Evolutionary conservation across 306 rosid species (phyloP).

Genomic region (Cajanus cajan): DNA sequence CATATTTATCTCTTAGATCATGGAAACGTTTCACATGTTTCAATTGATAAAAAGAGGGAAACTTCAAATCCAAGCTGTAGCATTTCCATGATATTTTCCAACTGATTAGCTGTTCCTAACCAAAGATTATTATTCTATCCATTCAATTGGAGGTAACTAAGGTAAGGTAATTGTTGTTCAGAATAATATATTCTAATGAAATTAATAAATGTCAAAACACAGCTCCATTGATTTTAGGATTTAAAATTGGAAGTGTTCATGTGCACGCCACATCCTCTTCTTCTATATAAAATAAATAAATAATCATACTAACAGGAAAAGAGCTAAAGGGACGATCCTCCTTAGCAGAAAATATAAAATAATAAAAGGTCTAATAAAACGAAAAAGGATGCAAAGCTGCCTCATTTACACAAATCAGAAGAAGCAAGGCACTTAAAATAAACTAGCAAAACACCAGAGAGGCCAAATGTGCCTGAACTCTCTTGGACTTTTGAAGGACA

Average conservation of each 20-base stretch:
- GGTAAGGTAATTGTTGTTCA: neutral
- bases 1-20: neutral
- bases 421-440: neutral
- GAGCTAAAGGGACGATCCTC: neutral
- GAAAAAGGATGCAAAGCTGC: neutral
- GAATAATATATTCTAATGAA: neutral
- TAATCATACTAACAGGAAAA: neutral
- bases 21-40: neutral
- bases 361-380: neutral
- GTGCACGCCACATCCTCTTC: neutral
- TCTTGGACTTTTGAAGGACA: constrained; percentile 21
- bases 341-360: neutral
- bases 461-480: neutral
- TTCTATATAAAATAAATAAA: neutral
- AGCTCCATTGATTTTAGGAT: neutral
- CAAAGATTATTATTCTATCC: neutral
- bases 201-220: neutral
- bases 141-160: neutral
- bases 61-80: neutral
- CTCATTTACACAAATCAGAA: neutral
- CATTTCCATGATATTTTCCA: neutral
- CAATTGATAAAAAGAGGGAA: constrained; percentile 4
- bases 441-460: constrained; percentile 19
- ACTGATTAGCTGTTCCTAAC: neutral
- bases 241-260: constrained; percentile 8